phyloP scores from a whole-genome alignment of 768 basidiomycete genomes.

The Obba rivulosa region DNA sequence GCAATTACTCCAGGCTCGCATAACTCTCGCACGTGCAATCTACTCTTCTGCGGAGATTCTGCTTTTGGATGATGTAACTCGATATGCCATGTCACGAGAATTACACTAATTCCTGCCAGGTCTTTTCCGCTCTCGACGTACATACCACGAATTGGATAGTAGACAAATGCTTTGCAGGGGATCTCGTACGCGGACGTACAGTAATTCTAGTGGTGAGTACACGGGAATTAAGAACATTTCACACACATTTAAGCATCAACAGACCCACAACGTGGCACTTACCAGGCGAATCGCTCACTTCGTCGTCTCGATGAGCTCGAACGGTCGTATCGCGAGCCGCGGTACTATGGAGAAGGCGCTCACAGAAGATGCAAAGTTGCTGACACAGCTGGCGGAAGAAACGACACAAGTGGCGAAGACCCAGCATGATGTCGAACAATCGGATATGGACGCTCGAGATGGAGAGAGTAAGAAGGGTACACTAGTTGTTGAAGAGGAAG shows the following conservation, averaged over 20 bases:
- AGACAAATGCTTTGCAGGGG: conserved; percentile 40
- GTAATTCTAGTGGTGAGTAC: conserved; percentile 41
- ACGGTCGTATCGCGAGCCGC: conserved; percentile 45
- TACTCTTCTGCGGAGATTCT: conserved; percentile 57
- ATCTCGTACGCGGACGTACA: conserved; percentile 41
- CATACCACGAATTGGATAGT: conserved; percentile 47
- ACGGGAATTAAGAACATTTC: not conserved
- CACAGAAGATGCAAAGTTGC: conserved; percentile 31
- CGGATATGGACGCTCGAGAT: conserved; percentile 8
- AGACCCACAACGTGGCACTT: conserved; percentile 50
- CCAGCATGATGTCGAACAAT: conserved; percentile 14
- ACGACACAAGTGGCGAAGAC: conserved; percentile 12
- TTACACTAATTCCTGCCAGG: conserved; percentile 6
- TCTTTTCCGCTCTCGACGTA: conserved; percentile 44
- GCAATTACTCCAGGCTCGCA: conserved; percentile 29
- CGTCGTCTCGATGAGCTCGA: conserved; percentile 46
- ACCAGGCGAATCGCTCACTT: conserved; percentile 45
- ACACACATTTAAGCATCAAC: not conserved
- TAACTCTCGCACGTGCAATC: conserved; percentile 55
- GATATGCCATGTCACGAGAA: not conserved
- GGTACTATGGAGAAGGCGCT: conserved; percentile 44
- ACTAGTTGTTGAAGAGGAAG: conserved; percentile 33
- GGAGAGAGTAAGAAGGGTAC: conserved; percentile 18
- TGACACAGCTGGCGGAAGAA: conserved; percentile 15
- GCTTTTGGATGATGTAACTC: conserved; percentile 61